Percentiles rank a stretch among this genome's conserved stretches.
These are phyloP conservation scores for Stephanodiscus triporus DNA, from an alignment of 108 stramenopile species.

Conservation along the genomic window DNA sequence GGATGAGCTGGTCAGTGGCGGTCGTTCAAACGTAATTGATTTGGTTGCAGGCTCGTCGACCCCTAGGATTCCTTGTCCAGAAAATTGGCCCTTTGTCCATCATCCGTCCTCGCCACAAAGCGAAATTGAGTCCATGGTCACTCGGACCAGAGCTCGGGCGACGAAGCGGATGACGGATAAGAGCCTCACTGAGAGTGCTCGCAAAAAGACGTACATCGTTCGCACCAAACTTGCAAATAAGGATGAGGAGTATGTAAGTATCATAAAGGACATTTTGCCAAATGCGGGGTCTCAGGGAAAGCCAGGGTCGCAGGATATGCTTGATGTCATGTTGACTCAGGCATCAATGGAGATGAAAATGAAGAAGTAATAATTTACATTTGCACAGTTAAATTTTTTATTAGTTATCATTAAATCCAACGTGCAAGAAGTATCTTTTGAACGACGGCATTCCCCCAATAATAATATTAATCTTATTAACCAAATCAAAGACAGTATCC, in stretches of 20 bases:
- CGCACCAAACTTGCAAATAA: background rate
- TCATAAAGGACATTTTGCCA: too few species aligned
- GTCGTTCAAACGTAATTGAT: background rate
- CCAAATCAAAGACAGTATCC: constrained; percentile 13
- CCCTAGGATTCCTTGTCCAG: background rate
- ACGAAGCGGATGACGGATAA: background rate
- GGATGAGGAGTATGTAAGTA: background rate
- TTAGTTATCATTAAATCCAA: constrained; percentile 21
- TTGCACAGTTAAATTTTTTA: background rate
- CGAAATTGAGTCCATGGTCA: background rate
- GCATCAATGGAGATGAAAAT: background rate
- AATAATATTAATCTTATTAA: constrained; percentile 23
- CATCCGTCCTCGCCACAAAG: background rate
- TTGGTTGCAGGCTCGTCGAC: background rate
- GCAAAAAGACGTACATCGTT: background rate
- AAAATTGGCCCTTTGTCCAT: background rate
- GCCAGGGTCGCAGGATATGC: background rate
- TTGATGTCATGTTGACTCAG: background rate
- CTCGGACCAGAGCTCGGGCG: background rate
- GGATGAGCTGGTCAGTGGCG: background rate
- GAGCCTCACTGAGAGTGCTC: background rate
- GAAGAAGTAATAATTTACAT: background rate
- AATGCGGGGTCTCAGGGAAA: too few species aligned
- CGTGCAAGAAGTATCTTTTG: constrained; percentile 19
- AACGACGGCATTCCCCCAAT: constrained; percentile 16